phyloP scores from a whole-genome alignment of 768 basidiomycete species.

The Galerina marginata region DNA sequence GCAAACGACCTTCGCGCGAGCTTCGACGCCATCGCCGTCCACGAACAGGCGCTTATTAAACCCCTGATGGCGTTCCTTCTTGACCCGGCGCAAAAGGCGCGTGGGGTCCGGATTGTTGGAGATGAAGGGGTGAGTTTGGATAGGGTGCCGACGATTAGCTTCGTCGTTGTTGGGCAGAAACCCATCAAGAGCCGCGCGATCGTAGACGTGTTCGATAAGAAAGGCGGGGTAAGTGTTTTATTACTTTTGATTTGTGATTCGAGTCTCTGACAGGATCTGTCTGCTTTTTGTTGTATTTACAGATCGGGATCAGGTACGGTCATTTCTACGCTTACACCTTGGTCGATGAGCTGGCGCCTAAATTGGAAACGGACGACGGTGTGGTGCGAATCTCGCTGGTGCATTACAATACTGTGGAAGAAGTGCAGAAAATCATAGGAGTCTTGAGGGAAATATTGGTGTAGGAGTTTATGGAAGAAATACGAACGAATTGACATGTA shows the following conservation, averaged over 20 bases:
- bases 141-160: constrained; percentile 73
- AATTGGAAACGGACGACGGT: constrained; percentile 64
- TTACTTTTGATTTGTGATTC: constrained; percentile 1
- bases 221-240: constrained; percentile 56
- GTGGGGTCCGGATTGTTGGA: constrained; percentile 75
- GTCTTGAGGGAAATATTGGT: constrained; percentile 52
- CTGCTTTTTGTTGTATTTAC: constrained; percentile 1
- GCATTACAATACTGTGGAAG: constrained; percentile 79
- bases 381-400: constrained; percentile 79
- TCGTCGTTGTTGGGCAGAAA: constrained; percentile 66
- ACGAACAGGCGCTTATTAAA: constrained; percentile 65
- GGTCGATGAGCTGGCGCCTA: constrained; percentile 56
- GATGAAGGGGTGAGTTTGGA: constrained; percentile 46
- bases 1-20: constrained; percentile 50
- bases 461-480: not conserved
- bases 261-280: not conserved
- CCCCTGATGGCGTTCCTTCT: constrained; percentile 62
- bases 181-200: constrained; percentile 65
- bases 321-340: constrained; percentile 81
- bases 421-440: constrained; percentile 64
- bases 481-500: not conserved
- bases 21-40: constrained; percentile 60
- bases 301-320: constrained; percentile 82
- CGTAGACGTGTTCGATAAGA: constrained; percentile 67
- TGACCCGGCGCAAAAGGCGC: constrained; percentile 47